phyloP scores from a whole-genome alignment of 2,329 filamentous ascomycete species.

The Tolypocladium tropicale region DNA sequence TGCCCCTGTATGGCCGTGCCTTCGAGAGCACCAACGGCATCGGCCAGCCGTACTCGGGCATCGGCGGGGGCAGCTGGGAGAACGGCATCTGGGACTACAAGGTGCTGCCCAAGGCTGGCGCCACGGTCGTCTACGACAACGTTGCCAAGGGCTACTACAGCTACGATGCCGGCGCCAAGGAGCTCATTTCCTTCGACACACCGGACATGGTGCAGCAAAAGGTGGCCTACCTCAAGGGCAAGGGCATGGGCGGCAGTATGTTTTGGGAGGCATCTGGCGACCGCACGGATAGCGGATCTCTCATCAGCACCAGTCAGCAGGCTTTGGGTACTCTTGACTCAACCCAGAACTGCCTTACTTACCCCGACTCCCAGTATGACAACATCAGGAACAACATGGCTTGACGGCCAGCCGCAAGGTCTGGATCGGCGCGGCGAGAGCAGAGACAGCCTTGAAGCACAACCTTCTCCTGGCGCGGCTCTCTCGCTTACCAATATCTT shows the following conservation, averaged over 20 bases:
- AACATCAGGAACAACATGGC: constrained; percentile 33
- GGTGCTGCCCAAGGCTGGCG: constrained; percentile 53
- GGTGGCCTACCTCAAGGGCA: constrained; percentile 50
- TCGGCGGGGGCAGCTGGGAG: constrained; percentile 63
- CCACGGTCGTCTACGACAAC: constrained; percentile 46
- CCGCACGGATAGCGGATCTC: constrained; percentile 43
- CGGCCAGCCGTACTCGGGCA: constrained; percentile 51
- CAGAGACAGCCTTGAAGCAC: background rate
- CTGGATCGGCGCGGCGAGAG: background rate
- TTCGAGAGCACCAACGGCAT: constrained; percentile 45
- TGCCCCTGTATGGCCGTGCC: constrained; percentile 47
- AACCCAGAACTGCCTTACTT: constrained; percentile 38
- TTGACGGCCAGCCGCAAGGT: constrained; percentile 2
- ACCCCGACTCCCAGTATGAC: constrained; percentile 42
- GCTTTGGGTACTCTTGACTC: constrained; percentile 30
- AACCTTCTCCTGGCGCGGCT: background rate
- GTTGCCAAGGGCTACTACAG: constrained; percentile 56
- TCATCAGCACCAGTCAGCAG: constrained; percentile 44
- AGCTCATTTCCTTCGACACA: constrained; percentile 65
- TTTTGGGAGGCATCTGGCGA: constrained; percentile 78
- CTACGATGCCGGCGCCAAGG: constrained; percentile 49
- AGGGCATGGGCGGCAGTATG: constrained; percentile 65
- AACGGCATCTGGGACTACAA: constrained; percentile 74
- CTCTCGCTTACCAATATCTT: too few relatives aligned
- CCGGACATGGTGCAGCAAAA: constrained; percentile 51